A percentile compares a stretch with the other conserved stretches of the same genome.
These are phyloP conservation scores for Podila epigama DNA, from an alignment of 192 early-diverging fungal species.

Conservation along the genomic window DNA sequence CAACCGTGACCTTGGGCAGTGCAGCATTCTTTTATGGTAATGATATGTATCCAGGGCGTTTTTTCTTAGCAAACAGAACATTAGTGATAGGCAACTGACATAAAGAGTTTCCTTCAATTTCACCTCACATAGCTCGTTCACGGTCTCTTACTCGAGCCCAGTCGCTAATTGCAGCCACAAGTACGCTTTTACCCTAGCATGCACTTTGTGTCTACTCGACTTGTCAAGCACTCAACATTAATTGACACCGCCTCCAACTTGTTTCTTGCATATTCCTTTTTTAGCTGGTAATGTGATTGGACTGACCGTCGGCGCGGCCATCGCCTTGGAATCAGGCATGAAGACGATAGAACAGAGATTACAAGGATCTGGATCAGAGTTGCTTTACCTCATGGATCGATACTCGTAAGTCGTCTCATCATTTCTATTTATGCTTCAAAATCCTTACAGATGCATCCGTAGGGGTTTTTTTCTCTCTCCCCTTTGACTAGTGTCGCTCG, in stretches of 20 bases:
- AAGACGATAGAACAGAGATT: conserved; percentile 21
- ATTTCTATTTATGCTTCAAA: too few relatives aligned
- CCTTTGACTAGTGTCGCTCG: neutral
- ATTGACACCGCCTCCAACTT: too few relatives aligned
- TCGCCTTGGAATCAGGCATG: conserved; percentile 50
- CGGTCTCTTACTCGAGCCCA: neutral
- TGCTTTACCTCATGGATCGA: conserved; percentile 44
- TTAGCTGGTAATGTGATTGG: conserved; percentile 36
- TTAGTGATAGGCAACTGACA: too few relatives aligned
- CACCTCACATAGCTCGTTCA: neutral
- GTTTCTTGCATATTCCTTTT: too few relatives aligned
- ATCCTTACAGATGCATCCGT: neutral
- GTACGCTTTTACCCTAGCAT: too few relatives aligned
- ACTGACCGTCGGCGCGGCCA: conserved; percentile 14
- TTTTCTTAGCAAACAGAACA: neutral
- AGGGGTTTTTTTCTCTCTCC: neutral
- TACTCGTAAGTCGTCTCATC: conserved; percentile 45
- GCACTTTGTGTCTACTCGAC: too few relatives aligned
- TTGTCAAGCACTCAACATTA: too few relatives aligned
- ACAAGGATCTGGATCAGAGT: conserved; percentile 40
- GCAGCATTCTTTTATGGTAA: conserved; percentile 37
- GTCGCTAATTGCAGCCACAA: neutral
- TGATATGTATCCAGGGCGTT: neutral
- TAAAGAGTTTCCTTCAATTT: neutral
- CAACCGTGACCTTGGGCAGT: conserved; percentile 28